Conservation (phyloP, 2,329 filamentous ascomycete genomes). For the Didymella arachidicola region DNA sequence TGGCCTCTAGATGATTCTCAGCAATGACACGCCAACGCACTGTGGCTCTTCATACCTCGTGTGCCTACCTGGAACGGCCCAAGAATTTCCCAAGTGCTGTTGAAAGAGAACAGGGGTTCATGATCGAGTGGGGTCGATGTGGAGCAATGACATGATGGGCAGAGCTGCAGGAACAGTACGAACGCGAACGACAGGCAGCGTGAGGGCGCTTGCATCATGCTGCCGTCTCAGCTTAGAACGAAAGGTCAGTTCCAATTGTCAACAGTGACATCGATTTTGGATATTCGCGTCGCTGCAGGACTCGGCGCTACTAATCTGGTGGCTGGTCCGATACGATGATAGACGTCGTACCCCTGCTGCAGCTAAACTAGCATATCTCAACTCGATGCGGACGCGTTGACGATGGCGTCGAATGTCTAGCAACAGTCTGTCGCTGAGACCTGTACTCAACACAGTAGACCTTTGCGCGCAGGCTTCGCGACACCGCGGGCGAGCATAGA, state of each 20-base stretch:
- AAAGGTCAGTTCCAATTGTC: not conserved
- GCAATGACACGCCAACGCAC: constrained; percentile 11
- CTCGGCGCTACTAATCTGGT: constrained; percentile 14
- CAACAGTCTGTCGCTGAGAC: constrained; percentile 29
- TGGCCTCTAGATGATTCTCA: constrained; percentile 56
- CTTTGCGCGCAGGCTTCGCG: constrained; percentile 11
- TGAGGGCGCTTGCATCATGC: constrained; percentile 6
- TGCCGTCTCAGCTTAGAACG: not conserved
- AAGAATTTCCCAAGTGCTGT: constrained; percentile 59
- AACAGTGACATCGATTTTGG: not conserved
- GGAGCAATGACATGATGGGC: constrained; percentile 25
- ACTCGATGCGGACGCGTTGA: constrained; percentile 36
- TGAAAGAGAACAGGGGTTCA: constrained; percentile 42
- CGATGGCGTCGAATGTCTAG: constrained; percentile 25
- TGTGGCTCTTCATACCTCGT: constrained; percentile 55
- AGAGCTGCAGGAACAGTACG: constrained; percentile 22
- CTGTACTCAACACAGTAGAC: constrained; percentile 25
- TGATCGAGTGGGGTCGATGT: constrained; percentile 32
- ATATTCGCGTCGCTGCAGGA: constrained; percentile 1
- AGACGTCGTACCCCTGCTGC: constrained; percentile 23
- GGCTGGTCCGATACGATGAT: constrained; percentile 18
- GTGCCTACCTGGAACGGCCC: constrained; percentile 67
- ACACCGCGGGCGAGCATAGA: constrained; percentile 9
- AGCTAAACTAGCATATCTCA: constrained; percentile 26
- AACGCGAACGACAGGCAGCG: constrained; percentile 10